Evolutionary conservation across 345 rosid species (phyloP), one percentile per base, ranked within the genome.

Genomic region (Sapria himalayana): DNA sequence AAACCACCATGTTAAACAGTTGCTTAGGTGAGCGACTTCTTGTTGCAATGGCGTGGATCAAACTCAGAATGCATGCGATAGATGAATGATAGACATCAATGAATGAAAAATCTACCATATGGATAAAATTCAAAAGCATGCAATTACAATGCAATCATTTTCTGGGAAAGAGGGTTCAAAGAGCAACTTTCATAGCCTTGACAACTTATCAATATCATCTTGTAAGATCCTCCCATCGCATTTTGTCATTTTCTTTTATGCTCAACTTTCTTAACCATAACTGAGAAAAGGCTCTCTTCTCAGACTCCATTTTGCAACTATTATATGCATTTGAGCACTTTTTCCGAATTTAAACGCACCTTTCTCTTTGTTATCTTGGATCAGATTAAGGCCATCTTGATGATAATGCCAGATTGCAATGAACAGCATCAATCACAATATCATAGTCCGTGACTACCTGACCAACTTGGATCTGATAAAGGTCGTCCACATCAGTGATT

Each of bases 81-180:
- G 81, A 48, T n/a, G 81, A 85, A 5, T 91, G 81, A 43, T 85
- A 81, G 12, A 78, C 92, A 56, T 86, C 97, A 94, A 86, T 86
- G 60, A 86, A 86, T 0, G 92, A 75, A 20, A 73, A 57, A 51
- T 81, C 92, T 3, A 78, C 73, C 1, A 78, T 79, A 0, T 77
- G 62, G 5, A 79, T 52, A 33, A 75, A 69, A 9, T 89, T 85
- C 9, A 68, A 61, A 46, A 76, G 81, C 32, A 86, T 69, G 1
- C 94, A 89, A 43, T 78, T 89, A 14, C 94, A 86, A 48, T 81
- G 58, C n/a, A 94, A 71, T 2, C 97, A 73, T 58, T 86, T 94
- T 38, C 94, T 81, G 2, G 97, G 94, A 52, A 78, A 86, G 24
- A 86, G 72, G 49, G 81, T 76, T 7, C 81, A 68, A 2, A 86